A percentile compares a stretch with the other conserved stretches of the same genome.
Conservation (phyloP, 257 asterid genomes). For the Solanum corneliomulleri region DNA sequence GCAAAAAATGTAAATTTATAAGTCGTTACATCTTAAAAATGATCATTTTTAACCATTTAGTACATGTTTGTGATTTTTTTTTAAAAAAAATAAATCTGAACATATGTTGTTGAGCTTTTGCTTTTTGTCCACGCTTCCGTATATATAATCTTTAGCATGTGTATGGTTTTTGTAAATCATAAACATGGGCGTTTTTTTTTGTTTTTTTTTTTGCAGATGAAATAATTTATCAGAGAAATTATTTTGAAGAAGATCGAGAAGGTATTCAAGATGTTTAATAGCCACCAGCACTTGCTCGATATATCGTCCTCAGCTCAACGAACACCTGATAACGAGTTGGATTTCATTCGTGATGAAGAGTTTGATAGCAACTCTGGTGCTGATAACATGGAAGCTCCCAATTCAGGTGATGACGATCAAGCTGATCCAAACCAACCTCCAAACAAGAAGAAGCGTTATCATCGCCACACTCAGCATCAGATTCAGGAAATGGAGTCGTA, state of each 20-base stretch:
- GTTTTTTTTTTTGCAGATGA: not conserved
- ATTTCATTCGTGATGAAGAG: slow-evolving; percentile 44
- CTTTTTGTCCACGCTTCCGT: not conserved
- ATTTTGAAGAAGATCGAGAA: not conserved
- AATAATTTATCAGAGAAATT: not conserved
- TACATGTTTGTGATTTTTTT: not conserved
- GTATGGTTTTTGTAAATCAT: not conserved
- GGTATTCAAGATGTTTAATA: slow-evolving; percentile 50
- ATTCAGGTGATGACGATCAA: slow-evolving; percentile 55
- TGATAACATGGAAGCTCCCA: slow-evolving; percentile 42
- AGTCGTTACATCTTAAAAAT: not conserved
- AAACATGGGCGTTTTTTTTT: not conserved
- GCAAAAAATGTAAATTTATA: not conserved
- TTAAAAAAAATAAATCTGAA: not conserved
- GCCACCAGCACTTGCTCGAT: slow-evolving; percentile 54
- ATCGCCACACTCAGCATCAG: slow-evolving; percentile 70
- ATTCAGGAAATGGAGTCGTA: slow-evolving; percentile 78
- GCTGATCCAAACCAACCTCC: slow-evolving; percentile 54
- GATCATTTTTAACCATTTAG: not conserved
- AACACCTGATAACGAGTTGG: slow-evolving; percentile 45
- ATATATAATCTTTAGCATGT: not conserved
- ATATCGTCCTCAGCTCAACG: slow-evolving; percentile 17
- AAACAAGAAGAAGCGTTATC: slow-evolving; percentile 58
- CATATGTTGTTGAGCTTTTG: not conserved
- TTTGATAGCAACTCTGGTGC: slow-evolving; percentile 55